Evolutionary conservation across 495 filamentous ascomycete genomes (phyloP), one percentile per base, ranked within the genome.

Genomic region (Penicillium samsonianum): DNA sequence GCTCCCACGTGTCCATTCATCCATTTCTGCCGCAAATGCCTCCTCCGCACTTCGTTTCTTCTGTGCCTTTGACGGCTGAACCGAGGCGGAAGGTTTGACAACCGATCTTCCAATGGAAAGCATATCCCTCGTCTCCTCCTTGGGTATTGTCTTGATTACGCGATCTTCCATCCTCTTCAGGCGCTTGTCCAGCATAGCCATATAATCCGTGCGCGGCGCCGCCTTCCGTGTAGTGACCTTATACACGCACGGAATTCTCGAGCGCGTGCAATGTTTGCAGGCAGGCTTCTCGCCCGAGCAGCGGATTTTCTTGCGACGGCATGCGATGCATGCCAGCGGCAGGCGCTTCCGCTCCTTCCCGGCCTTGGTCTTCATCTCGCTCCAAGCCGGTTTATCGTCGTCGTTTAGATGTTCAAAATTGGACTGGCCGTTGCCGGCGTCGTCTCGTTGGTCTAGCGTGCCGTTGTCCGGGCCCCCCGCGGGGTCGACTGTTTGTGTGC

Each of bases 271-370:
- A 77, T 98, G 94, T 68, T 95, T 96, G 77, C 94, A 98, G 2
- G 92, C 90, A 12, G 94, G 94, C 72, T 96, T 97, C 76, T 98
- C 94, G 50, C 94, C 94, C 20, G 93, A 97, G 69, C 94, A 98
- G 47, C 93, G 89, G 59, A 98, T 97, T 78, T 98, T 98, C 78
- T 98, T 98, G 65, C 93, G 80, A 42, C 94, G 84, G 67, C 94
- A 98, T 9, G 92, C 93, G 65, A 98, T 97, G 69, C 94, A 98
- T 25, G 94, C 94, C 63, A 98, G 76, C 20, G 94, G 94, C 43
- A 98, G 72, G 22, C 94, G 84, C 72, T 97, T 97, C 53, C 94
- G 84, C 68, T 97, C 92, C 72, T 98, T 98, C 0, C 94, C 94
- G 16, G 94, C 94, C 75, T 98, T 98, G 8, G 94, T 98, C 74